These are phyloP conservation scores for Colletotrichum sp. DNA, from an alignment of 2,329 filamentous ascomycete genomes.

Conservation along the genomic window DNA sequence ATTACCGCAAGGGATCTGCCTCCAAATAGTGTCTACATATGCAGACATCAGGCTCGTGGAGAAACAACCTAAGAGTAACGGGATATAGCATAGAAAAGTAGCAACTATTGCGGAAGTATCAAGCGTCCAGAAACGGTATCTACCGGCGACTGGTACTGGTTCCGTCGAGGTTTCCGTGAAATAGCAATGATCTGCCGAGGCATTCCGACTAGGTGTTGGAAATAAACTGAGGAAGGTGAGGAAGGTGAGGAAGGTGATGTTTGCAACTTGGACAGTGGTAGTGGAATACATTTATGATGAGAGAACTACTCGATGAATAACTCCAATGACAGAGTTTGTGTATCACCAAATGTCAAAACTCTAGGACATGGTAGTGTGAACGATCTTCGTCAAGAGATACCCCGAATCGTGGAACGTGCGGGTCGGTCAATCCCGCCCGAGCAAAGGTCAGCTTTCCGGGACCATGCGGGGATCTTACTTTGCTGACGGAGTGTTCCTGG, in stretches of 20 bases:
- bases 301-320: not conserved
- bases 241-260: not conserved
- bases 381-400: not conserved
- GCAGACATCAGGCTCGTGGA: not conserved
- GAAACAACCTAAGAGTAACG: fast-evolving
- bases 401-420: not conserved
- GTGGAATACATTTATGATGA: not conserved
- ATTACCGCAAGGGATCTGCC: not conserved
- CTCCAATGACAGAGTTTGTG: not conserved
- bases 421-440: not conserved
- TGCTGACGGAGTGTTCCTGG: not conserved
- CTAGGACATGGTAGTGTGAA: not conserved
- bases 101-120: not conserved
- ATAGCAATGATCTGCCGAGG: not conserved
- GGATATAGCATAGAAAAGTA: not conserved
- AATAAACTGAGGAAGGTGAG: not conserved
- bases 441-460: not conserved
- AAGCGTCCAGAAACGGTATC: not conserved
- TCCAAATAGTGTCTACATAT: not conserved
- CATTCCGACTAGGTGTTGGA: not conserved
- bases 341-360: not conserved
- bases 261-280: not conserved
- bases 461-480: not conserved
- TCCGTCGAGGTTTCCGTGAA: not conserved
- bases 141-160: not conserved